Conservation (phyloP, 306 rosid species). For the Gleditsia sinensis region DNA sequence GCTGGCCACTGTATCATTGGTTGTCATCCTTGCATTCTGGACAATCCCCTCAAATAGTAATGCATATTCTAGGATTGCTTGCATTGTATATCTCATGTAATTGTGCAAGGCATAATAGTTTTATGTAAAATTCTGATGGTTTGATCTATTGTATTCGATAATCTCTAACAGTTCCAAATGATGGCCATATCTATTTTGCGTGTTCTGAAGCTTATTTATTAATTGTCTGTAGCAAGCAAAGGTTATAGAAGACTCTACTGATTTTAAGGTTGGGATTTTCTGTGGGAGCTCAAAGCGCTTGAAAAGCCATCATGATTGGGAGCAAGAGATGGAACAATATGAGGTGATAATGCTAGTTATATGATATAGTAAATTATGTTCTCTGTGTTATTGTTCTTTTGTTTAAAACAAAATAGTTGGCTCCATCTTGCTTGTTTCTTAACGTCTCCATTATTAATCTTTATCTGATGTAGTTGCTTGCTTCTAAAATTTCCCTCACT, state of each 20-base stretch:
- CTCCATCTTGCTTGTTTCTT: neutral
- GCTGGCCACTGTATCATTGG: neutral
- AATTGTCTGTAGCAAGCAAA: constrained; percentile 70
- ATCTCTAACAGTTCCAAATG: constrained; percentile 13
- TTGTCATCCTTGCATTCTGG: constrained; percentile 23
- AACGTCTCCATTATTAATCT: neutral
- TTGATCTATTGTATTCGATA: constrained; percentile 5
- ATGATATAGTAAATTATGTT: constrained; percentile 25
- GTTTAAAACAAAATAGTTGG: neutral
- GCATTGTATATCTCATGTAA: constrained; percentile 2
- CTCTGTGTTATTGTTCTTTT: neutral
- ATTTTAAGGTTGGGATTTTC: constrained; percentile 71
- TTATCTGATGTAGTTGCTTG: constrained; percentile 17
- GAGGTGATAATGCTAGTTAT: constrained; percentile 61
- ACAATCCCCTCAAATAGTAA: constrained; percentile 2
- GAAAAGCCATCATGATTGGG: constrained; percentile 69
- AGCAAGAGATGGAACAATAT: constrained; percentile 59
- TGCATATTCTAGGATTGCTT: constrained; percentile 3
- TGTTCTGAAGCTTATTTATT: constrained; percentile 30
- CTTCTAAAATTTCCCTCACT: constrained; percentile 21
- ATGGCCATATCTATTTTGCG: neutral
- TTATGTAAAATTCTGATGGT: constrained; percentile 9
- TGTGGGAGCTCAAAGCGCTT: constrained; percentile 67
- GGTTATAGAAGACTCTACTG: constrained; percentile 75
- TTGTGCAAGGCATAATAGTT: neutral